Evolutionary conservation across 2,329 filamentous ascomycete genomes (phyloP).

Genomic region (Ophiostoma triangulosporum): DNA sequence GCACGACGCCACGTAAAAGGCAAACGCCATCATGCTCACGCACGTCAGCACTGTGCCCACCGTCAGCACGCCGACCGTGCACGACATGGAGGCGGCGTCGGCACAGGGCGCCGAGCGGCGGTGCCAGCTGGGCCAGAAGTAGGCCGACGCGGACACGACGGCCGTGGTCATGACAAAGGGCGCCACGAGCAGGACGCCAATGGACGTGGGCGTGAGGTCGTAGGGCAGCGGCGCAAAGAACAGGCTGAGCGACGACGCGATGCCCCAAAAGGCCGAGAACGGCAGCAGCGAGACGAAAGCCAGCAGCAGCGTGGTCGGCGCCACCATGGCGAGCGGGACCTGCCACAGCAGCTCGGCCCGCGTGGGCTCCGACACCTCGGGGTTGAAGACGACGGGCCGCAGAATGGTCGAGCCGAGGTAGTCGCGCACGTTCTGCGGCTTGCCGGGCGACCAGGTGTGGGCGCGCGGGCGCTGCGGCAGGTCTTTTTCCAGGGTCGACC

Average conservation of each 20-base stretch:
- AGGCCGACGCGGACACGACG: constrained; percentile 19
- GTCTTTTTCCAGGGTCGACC: constrained; percentile 17
- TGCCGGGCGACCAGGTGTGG: neutral
- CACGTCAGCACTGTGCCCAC: constrained; percentile 21
- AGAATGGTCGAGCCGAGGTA: neutral
- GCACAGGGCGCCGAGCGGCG: constrained; percentile 24
- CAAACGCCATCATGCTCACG: constrained; percentile 31
- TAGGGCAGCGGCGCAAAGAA: constrained; percentile 33
- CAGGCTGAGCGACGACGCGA: constrained; percentile 31
- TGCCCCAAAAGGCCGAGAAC: constrained; percentile 32
- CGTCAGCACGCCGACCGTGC: neutral
- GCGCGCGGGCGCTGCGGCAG: constrained; percentile 17
- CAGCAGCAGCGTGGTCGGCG: constrained; percentile 36
- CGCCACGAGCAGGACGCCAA: constrained; percentile 30
- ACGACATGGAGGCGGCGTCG: constrained; percentile 20
- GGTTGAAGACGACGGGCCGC: constrained; percentile 15
- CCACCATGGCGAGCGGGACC: constrained; percentile 31
- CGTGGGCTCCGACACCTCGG: constrained; percentile 14
- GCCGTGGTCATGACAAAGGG: constrained; percentile 29
- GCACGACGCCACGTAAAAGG: constrained; percentile 24
- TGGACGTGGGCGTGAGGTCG: constrained; percentile 16
- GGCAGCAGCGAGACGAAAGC: constrained; percentile 32
- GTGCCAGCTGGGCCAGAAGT: constrained; percentile 14
- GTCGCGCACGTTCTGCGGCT: constrained; percentile 16
- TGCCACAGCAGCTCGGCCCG: constrained; percentile 18